These are phyloP conservation scores for Serendipita indica DNA, from an alignment of 768 basidiomycete species.

Conservation along the genomic window DNA sequence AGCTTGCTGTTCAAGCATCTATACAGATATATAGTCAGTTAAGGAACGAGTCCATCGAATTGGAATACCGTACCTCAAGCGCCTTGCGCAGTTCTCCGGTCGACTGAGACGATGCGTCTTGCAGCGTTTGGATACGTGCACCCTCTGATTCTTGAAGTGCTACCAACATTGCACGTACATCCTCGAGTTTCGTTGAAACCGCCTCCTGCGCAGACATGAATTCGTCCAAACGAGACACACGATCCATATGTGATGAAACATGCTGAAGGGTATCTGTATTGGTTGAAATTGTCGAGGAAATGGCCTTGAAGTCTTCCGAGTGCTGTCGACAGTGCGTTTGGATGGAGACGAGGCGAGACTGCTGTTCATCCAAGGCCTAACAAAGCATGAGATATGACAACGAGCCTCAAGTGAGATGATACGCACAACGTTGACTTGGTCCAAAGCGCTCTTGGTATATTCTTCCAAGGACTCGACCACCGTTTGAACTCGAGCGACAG, in stretches of 20 bases:
- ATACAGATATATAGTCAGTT: not conserved
- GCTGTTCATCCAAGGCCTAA: conserved; percentile 7
- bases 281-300: not conserved
- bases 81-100: not conserved
- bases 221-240: not conserved
- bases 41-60: not conserved
- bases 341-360: conserved; percentile 3
- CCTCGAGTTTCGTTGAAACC: not conserved
- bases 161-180: not conserved
- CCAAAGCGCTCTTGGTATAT: not conserved
- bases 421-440: conserved; percentile 6
- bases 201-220: not conserved
- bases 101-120: not conserved
- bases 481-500: not conserved
- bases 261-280: not conserved
- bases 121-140: not conserved
- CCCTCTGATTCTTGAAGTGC: not conserved
- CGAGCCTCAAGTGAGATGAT: not conserved
- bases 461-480: not conserved
- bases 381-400: not conserved
- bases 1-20: not conserved
- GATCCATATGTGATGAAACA: not conserved
- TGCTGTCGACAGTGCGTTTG: not conserved
- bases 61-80: not conserved
- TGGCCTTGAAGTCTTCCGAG: not conserved